Conservation (phyloP, 352 stramenopile species). For the Phytophthora litchii region DNA sequence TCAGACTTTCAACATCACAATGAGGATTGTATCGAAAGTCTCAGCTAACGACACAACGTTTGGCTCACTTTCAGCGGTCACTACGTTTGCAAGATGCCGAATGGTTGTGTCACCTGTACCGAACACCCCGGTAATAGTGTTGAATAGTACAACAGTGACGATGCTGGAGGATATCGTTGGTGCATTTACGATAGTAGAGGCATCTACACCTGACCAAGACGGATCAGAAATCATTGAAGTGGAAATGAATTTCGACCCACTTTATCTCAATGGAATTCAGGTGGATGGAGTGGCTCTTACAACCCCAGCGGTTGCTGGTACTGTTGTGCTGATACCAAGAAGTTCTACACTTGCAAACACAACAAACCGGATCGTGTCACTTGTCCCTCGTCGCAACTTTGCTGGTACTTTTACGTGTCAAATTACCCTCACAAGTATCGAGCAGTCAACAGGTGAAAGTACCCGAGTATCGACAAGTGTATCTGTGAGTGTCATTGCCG, state of each 20-base stretch:
- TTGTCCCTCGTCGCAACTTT: slow-evolving; percentile 45
- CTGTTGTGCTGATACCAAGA: slow-evolving; percentile 31
- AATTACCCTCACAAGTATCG: slow-evolving; percentile 36
- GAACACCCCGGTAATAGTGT: slow-evolving; percentile 38
- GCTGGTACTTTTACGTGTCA: slow-evolving; percentile 41
- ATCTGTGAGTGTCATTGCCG: slow-evolving; percentile 32
- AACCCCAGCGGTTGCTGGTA: slow-evolving; percentile 10
- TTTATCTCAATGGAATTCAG: slow-evolving; percentile 34
- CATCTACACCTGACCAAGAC: slow-evolving; percentile 46
- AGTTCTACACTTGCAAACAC: slow-evolving; percentile 6
- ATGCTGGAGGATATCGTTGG: slow-evolving; percentile 41
- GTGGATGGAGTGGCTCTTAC: slow-evolving; percentile 35
- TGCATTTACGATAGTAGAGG: slow-evolving; percentile 43
- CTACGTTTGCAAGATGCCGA: slow-evolving; percentile 32
- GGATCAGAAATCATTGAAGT: slow-evolving; percentile 61
- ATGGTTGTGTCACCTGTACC: slow-evolving; percentile 43
- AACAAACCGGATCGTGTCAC: slow-evolving; percentile 31
- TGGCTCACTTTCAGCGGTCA: slow-evolving; percentile 32
- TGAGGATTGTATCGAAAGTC: slow-evolving; percentile 37
- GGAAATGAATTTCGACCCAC: slow-evolving; percentile 34
- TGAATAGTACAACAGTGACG: slow-evolving; percentile 37
- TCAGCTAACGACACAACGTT: slow-evolving; percentile 15
- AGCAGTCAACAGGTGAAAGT: slow-evolving; percentile 34
- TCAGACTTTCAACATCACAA: slow-evolving; percentile 45
- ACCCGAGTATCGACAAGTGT: slow-evolving; percentile 24